Evolutionary conservation across 2,329 filamentous ascomycete species (phyloP), one percentile per base, ranked within the genome.

Genomic region (Teratosphaeria zuluensis): DNA sequence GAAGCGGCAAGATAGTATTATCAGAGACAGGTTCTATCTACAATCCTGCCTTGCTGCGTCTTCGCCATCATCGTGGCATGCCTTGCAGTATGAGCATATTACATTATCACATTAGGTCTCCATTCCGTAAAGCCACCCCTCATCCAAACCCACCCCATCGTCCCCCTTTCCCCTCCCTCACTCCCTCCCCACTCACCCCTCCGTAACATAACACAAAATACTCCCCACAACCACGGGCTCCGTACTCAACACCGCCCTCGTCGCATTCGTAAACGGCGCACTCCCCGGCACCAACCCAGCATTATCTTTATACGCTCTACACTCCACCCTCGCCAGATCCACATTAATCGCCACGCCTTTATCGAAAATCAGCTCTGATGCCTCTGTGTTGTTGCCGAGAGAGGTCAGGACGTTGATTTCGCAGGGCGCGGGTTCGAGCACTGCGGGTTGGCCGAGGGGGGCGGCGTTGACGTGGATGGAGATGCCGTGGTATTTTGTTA

Each of bases 221-320:
- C 21, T 32, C 48, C 28, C 28, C 24, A 57, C 48, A 16, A 14
- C 16, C 42, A 57, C 55, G 46, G 28, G 21, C 51, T 57, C 38
- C 14, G 55, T 57, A 8, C 28, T 32, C 31, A 58, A 31, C 56
- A 28, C 19, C 24, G 52, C 56, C n/a, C 12, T 46, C 11, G 16
- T 30, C 21, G 30, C 33, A 21, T 54, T 54, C 38, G 57, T 82
- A 55, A 58, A 59, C 3, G 58, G 56, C 32, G 31, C 48, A 53
- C 58, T 55, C 3, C 51, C 54, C 28, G 60, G 58, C 53, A 55
- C 32, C 19, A 64, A 55, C 4, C 62, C 64, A 1, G 51, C 58
- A 14, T 31, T 58, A 32, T 65, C 62, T 48, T 60, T 61, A 52
- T 58, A 65, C 4, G 59, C 64, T 1, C 64, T 53, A 48, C 64